Conservation (phyloP, 176 grass and related monocot genomes). For the Pontederia crassipes region DNA sequence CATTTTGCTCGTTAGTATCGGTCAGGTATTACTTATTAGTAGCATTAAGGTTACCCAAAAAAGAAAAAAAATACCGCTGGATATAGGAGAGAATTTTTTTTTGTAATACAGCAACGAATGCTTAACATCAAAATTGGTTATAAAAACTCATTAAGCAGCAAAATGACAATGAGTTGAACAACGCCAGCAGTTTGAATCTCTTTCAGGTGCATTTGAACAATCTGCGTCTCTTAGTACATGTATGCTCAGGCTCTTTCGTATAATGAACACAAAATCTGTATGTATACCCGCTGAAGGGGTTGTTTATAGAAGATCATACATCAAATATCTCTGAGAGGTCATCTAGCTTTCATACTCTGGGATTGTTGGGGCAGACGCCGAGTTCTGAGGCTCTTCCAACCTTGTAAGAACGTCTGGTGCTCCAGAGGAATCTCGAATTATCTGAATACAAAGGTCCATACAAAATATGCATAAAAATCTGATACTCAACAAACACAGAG, state of each 20-base stretch:
- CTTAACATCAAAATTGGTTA: no score
- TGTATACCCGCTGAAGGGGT: not conserved
- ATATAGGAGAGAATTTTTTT: no score
- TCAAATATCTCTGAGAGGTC: slow-evolving; percentile 9
- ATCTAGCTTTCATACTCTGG: slow-evolving; percentile 79
- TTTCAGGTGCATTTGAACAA: no score
- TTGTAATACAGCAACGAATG: no score
- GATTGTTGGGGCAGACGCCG: slow-evolving; percentile 27
- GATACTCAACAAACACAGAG: not conserved
- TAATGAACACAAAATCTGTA: not conserved
- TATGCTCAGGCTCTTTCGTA: not conserved
- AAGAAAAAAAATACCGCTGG: no score
- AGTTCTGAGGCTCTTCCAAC: slow-evolving; percentile 41
- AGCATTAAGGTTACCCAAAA: no score
- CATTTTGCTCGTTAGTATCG: no score
- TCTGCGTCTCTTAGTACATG: no score
- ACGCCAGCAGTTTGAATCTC: no score
- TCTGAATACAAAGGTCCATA: slow-evolving; percentile 33
- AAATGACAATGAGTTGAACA: no score
- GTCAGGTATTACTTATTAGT: no score
- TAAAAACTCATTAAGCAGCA: no score
- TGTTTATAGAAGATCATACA: not conserved
- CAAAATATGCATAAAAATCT: not conserved
- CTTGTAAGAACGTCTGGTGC: slow-evolving; percentile 87
- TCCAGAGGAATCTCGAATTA: slow-evolving; percentile 78